These are phyloP conservation scores for Aspergillus mulundensis DNA, from an alignment of 495 filamentous ascomycete species.

Conservation along the genomic window DNA sequence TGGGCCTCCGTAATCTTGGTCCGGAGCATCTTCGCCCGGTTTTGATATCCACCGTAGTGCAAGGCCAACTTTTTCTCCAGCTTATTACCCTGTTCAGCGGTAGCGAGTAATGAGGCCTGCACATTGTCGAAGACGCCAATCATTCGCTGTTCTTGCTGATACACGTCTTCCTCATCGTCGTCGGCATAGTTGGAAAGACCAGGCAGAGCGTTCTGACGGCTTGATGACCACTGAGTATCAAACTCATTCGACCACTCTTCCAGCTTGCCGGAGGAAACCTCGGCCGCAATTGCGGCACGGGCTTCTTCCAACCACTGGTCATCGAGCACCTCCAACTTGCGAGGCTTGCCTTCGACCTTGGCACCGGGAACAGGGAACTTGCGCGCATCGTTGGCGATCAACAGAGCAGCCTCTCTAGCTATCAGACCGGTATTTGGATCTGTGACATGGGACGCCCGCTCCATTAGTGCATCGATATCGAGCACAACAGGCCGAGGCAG, in stretches of 20 bases:
- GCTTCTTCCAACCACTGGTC: slow-evolving; percentile 71
- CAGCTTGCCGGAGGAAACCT: slow-evolving; percentile 56
- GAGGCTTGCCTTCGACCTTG: slow-evolving; percentile 56
- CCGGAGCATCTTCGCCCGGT: slow-evolving; percentile 75
- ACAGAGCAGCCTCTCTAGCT: slow-evolving; percentile 66
- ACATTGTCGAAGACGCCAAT: slow-evolving; percentile 49
- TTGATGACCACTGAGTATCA: slow-evolving; percentile 61
- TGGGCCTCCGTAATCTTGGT: slow-evolving; percentile 77
- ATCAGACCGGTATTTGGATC: slow-evolving; percentile 60
- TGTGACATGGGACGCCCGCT: slow-evolving; percentile 48
- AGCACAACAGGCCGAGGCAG: slow-evolving; percentile 74
- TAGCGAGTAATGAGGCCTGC: slow-evolving; percentile 63
- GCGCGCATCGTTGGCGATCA: slow-evolving; percentile 77
- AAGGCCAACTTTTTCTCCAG: slow-evolving; percentile 90
- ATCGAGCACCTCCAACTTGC: slow-evolving; percentile 61
- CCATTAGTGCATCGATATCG: slow-evolving; percentile 64
- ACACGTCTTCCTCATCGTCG: slow-evolving; percentile 51
- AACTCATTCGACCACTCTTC: slow-evolving; percentile 56
- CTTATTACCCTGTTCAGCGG: slow-evolving; percentile 76
- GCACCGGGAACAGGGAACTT: slow-evolving; percentile 66
- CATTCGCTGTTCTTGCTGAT: slow-evolving; percentile 47
- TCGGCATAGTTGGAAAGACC: slow-evolving; percentile 75
- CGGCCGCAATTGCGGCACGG: slow-evolving; percentile 68
- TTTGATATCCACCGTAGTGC: slow-evolving; percentile 85
- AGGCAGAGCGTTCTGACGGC: slow-evolving; percentile 59